Evolutionary conservation across 1,139 yeast species (phyloP), one percentile per base, ranked within the genome.

Genomic region (Magnusiomyces tetraspermus): DNA sequence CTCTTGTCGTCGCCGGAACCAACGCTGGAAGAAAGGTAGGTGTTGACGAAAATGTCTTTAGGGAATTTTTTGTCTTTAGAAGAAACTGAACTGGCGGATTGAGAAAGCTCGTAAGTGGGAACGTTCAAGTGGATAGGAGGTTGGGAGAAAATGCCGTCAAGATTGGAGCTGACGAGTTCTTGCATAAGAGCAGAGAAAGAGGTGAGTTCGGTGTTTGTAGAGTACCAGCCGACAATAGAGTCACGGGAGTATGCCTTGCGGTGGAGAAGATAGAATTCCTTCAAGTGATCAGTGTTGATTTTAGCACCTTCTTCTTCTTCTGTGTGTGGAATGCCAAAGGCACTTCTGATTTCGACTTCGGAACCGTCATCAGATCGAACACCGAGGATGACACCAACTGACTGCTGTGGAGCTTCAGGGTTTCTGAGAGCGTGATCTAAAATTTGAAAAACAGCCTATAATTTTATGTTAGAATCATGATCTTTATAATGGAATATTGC

Each of bases 211-310:
- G 76, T 70, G 44, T 79, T 72, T 37, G 90, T 82, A 51, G 94
- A 85, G 68, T 85, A 87, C 96, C 96, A 88, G 53, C 96, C 96
- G 55, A 88, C 77, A 53, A 88, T 85, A 50, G 77, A 76, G 61
- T 83, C 87, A 66, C 85, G 85, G 54, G 94, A 92, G 53, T 53
- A 53, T 41, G 94, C 83, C 65, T 80, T 81, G 70, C 83, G 85
- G 70, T 85, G 82, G 64, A 88, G 74, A 62, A 81, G 83, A 69
- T 76, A 85, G 70, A 85, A 78, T 42, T 80, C 71, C 66, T 82
- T 82, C 73, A 85, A 86, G 63, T 81, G 83, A 63, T 84, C 92
- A 60, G 87, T 82, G 63, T 83, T 90, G 59, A 87, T 83, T 60
- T 83, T 79, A 58, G 85, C 79, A 60, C 77, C 78, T 46, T 85